phyloP scores from a whole-genome alignment of 2,329 filamentous ascomycete species.

The Diaporthe citri region DNA sequence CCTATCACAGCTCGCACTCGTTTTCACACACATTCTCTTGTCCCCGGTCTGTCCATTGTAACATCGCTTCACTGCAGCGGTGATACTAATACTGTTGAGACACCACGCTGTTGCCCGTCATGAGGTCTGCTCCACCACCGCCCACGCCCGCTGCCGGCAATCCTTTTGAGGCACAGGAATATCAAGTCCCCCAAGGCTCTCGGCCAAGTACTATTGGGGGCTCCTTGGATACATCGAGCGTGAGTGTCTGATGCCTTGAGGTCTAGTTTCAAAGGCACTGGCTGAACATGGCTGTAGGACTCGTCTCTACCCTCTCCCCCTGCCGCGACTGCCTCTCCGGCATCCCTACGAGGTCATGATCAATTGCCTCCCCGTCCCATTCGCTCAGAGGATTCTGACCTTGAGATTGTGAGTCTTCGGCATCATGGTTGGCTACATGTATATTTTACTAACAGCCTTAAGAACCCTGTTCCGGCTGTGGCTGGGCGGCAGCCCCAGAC shows the following conservation, averaged over 20 bases:
- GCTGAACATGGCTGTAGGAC: not conserved
- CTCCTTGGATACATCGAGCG: constrained; percentile 21
- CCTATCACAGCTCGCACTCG: not conserved
- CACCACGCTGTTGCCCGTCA: not conserved
- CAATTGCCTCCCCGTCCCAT: not conserved
- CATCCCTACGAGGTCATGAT: not conserved
- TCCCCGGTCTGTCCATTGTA: too few species aligned
- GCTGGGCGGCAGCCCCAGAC: not conserved
- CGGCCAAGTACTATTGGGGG: not conserved
- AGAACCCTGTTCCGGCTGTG: constrained; percentile 38
- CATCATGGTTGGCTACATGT: not conserved
- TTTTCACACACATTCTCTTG: not conserved
- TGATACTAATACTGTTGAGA: not conserved
- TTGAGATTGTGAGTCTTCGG: constrained; percentile 41
- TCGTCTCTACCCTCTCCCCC: constrained; percentile 32
- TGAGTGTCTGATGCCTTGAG: not conserved
- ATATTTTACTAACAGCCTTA: constrained; percentile 5
- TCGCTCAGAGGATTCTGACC: constrained; percentile 4
- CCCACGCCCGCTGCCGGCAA: constrained; percentile 14
- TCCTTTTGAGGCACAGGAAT: constrained; percentile 39
- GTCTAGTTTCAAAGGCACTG: not conserved
- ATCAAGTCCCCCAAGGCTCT: constrained; percentile 32
- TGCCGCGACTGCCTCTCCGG: constrained; percentile 2
- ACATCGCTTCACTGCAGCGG: not conserved
- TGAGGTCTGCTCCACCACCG: constrained; percentile 20